Evolutionary conservation across 176 grass and related monocot species (phyloP).

Genomic region (Triticum dicoccoides): DNA sequence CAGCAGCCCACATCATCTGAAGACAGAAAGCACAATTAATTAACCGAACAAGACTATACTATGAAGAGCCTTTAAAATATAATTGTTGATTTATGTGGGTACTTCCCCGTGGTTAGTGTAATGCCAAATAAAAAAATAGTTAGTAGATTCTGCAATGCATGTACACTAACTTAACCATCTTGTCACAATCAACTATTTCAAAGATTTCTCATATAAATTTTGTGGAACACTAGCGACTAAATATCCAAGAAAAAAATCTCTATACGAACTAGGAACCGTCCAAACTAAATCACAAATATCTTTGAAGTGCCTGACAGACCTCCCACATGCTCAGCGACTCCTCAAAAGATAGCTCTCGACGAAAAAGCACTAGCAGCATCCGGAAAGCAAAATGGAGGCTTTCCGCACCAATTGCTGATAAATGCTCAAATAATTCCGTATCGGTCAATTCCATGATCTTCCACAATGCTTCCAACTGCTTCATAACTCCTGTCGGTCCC

Average conservation of each 20-base stretch:
- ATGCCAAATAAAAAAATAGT: not conserved
- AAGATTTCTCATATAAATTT: not conserved
- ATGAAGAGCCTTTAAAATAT: conserved; percentile 17
- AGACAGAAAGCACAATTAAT: conserved; percentile 23
- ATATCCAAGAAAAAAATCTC: not conserved
- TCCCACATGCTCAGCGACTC: conserved; percentile 93
- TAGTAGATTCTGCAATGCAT: not conserved
- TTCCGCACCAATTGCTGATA: conserved; percentile 86
- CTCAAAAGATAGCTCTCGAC: conserved; percentile 94
- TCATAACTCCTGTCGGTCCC: conserved; percentile 94
- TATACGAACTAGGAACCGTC: not conserved
- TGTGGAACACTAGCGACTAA: not conserved
- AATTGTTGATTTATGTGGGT: not conserved
- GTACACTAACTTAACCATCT: conserved; percentile 5
- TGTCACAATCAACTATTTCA: conserved; percentile 8
- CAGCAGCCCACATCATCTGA: conserved; percentile 99
- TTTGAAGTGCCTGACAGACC: conserved; percentile 48
- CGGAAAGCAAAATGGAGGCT: conserved; percentile 99
- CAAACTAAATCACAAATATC: conserved; percentile 11
- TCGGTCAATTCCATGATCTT: conserved; percentile 88
- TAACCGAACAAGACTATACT: conserved; percentile 3
- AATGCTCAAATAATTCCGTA: conserved; percentile 86
- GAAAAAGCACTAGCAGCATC: conserved; percentile 98
- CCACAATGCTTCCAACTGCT: conserved; percentile 90
- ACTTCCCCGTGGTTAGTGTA: not conserved